Percentiles rank a stretch among this genome's conserved stretches.
These are phyloP conservation scores for Auricularia sp. DNA, from an alignment of 768 basidiomycete species.

Conservation along the genomic window DNA sequence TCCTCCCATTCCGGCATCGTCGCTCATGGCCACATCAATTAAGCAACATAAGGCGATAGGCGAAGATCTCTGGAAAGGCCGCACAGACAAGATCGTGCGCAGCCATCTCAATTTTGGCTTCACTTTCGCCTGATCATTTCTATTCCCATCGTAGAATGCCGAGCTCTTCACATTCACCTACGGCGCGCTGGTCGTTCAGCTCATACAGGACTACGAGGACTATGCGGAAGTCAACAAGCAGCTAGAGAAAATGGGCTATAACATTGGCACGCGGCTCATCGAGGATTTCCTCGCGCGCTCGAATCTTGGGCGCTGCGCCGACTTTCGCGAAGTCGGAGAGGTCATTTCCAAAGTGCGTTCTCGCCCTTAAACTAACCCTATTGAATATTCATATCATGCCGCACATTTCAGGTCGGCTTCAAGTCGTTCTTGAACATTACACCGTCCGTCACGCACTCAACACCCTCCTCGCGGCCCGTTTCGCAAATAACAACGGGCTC, in stretches of 20 bases:
- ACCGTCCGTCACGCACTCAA: constrained; percentile 53
- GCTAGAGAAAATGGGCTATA: constrained; percentile 98
- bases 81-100: constrained; percentile 89
- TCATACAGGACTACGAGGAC: constrained; percentile 98
- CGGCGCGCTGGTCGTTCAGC: constrained; percentile 93
- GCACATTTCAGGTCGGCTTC: constrained; percentile 74
- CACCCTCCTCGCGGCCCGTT: not conserved
- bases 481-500: not conserved
- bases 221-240: constrained; percentile 92
- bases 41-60: constrained; percentile 83
- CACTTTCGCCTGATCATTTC: not conserved
- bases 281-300: constrained; percentile 96
- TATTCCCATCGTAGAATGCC: constrained; percentile 56
- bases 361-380: not conserved
- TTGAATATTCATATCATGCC: not conserved
- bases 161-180: constrained; percentile 96
- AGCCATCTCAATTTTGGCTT: constrained; percentile 3
- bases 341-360: constrained; percentile 77
- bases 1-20: no score
- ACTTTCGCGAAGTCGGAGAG: constrained; percentile 92
- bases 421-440: constrained; percentile 93
- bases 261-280: constrained; percentile 90
- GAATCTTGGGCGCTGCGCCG: constrained; percentile 79
- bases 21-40: constrained; percentile 7
- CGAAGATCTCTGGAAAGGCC: constrained; percentile 92